Evolutionary conservation across 2,329 filamentous ascomycete species (phyloP).

Genomic region (Aspergillus vadensis): DNA sequence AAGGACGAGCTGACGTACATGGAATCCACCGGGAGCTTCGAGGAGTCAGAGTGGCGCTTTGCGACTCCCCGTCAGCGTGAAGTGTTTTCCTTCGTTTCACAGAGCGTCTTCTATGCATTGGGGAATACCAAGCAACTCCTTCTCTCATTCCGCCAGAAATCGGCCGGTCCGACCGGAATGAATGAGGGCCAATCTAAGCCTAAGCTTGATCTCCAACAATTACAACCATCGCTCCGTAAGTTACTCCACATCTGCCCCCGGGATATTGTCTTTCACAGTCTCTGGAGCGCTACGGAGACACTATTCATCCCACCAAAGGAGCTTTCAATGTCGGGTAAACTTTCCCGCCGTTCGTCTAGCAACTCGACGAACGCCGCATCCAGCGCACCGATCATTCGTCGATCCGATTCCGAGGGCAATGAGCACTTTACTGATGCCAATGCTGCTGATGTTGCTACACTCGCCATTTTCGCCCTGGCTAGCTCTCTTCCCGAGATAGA

Average conservation of each 20-base stretch:
- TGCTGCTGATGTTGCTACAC: slow-evolving; percentile 42
- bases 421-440: slow-evolving; percentile 41
- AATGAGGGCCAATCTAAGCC: slow-evolving; percentile 7
- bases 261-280: slow-evolving; percentile 45
- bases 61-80: slow-evolving; percentile 41
- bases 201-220: slow-evolving; percentile 32
- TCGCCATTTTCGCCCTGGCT: slow-evolving; percentile 42
- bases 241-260: slow-evolving; percentile 43
- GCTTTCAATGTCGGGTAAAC: slow-evolving; percentile 32
- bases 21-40: slow-evolving; percentile 39
- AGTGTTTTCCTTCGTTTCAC: slow-evolving; percentile 45
- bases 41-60: slow-evolving; percentile 41
- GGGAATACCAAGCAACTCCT: slow-evolving; percentile 45
- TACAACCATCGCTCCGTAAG: slow-evolving; percentile 38
- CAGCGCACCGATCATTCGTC: slow-evolving; percentile 29
- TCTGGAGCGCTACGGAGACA: slow-evolving; percentile 44
- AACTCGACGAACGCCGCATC: slow-evolving; percentile 27
- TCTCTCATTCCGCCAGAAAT: slow-evolving; percentile 40
- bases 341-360: slow-evolving; percentile 34
- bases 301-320: slow-evolving; percentile 44
- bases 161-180: slow-evolving; percentile 8
- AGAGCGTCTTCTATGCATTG: slow-evolving; percentile 49
- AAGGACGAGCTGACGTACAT: slow-evolving; percentile 41
- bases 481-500: slow-evolving; percentile 42
- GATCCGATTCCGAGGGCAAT: slow-evolving; percentile 31